Evolutionary conservation across 139 green algal species (phyloP).

Genomic region (Chlamydomonas sphaeroides): DNA sequence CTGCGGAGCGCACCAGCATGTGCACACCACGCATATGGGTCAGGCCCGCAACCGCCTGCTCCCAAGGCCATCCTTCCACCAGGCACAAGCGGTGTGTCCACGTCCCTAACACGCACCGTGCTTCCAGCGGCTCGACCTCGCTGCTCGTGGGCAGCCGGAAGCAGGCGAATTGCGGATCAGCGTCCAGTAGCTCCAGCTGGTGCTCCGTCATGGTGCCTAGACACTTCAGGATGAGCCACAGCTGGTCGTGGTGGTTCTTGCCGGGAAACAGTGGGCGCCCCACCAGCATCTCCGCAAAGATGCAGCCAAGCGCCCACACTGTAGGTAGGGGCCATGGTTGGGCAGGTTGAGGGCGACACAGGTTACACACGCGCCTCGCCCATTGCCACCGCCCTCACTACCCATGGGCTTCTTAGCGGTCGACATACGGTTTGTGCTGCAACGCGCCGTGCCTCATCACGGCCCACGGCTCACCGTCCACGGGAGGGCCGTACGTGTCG

Average conservation of each 20-base stretch:
- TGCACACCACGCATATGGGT: too few species aligned
- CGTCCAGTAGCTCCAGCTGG: conserved; percentile 51
- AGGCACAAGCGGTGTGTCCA: not conserved
- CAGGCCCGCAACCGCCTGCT: too few species aligned
- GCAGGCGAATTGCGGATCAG: conserved; percentile 51
- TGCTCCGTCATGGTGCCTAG: conserved; percentile 59
- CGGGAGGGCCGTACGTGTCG: conserved; percentile 63
- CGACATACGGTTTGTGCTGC: too few species aligned
- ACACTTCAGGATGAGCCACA: conserved; percentile 53
- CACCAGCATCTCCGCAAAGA: conserved; percentile 77
- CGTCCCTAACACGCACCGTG: not conserved
- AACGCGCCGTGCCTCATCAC: too few species aligned
- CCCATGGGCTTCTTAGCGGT: too few species aligned
- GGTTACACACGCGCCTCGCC: too few species aligned
- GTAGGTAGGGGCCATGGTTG: too few species aligned
- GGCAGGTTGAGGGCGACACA: too few species aligned
- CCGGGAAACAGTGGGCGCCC: conserved; percentile 82
- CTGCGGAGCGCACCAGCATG: conserved; percentile 18
- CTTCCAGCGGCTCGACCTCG: conserved; percentile 45
- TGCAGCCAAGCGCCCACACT: conserved; percentile 78
- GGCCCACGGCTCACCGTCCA: too few species aligned
- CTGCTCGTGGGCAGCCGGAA: conserved; percentile 47
- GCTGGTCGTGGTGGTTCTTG: conserved; percentile 79
- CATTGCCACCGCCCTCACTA: too few species aligned
- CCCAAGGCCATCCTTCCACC: too few species aligned